Base-by-base conservation (phyloP, 2,329 filamentous ascomycete genomes). In the Fragosphaeria purpurea region DNA sequence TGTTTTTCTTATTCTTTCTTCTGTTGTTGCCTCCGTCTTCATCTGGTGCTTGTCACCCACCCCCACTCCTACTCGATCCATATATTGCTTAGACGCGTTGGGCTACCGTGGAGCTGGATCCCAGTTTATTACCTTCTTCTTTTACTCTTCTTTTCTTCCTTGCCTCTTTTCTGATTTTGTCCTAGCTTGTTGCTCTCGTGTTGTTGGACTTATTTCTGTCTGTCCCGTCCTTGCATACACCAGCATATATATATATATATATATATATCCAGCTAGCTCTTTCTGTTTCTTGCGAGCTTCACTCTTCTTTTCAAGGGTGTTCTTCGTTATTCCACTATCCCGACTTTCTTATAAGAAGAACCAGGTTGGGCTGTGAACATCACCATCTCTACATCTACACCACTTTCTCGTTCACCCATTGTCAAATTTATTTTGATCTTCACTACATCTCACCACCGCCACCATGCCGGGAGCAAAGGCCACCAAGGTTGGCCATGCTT, bases 401-500 rank as follows among this genome's bases (percentile, higher is more conserved):
- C 22, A 22, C 22, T 22, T 22, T 22, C 22, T 22, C 22, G 22
- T 22, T 22, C 22, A 22, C 22, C 22, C 22, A 22, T 22, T 22
- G 22, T 22, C 22, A 22, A 22, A 22, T 22, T 22, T 22, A 22
- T 22, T 22, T 22, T 22, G 22, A 22, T 22, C 22, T 22, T 22
- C 22, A 22, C 22, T 22, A 22, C 22, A 22, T 22, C 40, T 43
- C 12, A 37, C 4, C 41, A 22, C 12, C 37, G 48, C 37, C 45
- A 58, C 53, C 7, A 47, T 46, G 43, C 46, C 53, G 41, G 55
- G 51, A 10, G 31, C 37, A 55, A 61, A 58, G n/a, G 56, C 62
- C 34, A 77, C 75, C 58, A 83, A 84, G 65, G 58, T 85, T 57
- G 85, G 88, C 67, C 84, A 84, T 61, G 71, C 74, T 59, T 66